A percentile compares a stretch with the other conserved stretches of the same genome.
phyloP scores from a whole-genome alignment of 2,329 filamentous ascomycete species.

The Colletotrichum truncatum region DNA sequence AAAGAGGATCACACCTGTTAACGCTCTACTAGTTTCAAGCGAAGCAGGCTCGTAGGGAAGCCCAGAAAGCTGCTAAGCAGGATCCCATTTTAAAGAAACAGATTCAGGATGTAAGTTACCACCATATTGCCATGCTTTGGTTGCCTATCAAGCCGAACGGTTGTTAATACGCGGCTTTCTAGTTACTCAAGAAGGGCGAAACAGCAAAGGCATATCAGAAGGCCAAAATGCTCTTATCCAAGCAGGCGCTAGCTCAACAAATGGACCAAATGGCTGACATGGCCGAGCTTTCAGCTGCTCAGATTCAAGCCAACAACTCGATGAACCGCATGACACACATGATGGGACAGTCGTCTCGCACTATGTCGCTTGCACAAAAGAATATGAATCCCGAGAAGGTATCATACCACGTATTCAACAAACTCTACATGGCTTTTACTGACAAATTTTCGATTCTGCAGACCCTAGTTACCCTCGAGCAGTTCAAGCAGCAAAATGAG shows the following conservation, averaged over 20 bases:
- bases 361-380: conserved; percentile 67
- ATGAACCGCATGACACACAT: conserved; percentile 73
- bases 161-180: not conserved
- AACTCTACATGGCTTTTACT: too few relatives aligned
- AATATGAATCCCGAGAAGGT: conserved; percentile 68
- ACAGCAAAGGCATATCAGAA: conserved; percentile 71
- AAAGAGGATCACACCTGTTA: not conserved
- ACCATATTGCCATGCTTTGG: not conserved
- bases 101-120: conserved; percentile 59
- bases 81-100: conserved; percentile 70
- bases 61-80: conserved; percentile 68
- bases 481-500: conserved; percentile 70
- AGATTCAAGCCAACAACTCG: conserved; percentile 72
- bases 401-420: conserved; percentile 17
- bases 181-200: conserved; percentile 69
- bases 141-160: not conserved
- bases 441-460: conserved; percentile 33
- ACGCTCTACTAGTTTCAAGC: conserved; percentile 59
- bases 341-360: conserved; percentile 68
- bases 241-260: conserved; percentile 69
- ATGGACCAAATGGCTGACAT: conserved; percentile 73
- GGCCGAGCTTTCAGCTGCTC: conserved; percentile 67
- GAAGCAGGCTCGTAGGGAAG: conserved; percentile 69
- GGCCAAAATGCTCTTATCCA: conserved; percentile 69
- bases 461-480: conserved; percentile 68